Percentiles rank a stretch among this genome's conserved stretches.
Conservation (phyloP, 768 basidiomycete species). For the Pleurotus pulmonarius region DNA sequence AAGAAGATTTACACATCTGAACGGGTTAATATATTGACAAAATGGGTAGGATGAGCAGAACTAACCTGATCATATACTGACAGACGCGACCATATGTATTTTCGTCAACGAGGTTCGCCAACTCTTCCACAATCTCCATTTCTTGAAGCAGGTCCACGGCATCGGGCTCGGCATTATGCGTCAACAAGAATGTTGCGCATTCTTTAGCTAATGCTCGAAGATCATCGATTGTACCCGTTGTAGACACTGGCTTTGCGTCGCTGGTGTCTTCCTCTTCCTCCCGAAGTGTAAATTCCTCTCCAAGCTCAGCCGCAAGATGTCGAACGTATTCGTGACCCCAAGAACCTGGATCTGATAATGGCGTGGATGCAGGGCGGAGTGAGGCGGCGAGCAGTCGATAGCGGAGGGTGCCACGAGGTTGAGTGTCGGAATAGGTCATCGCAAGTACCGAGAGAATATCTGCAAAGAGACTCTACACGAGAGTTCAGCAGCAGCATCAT, state of each 20-base stretch:
- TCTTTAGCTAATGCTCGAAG: constrained; percentile 74
- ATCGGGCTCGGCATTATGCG: constrained; percentile 96
- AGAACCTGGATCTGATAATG: constrained; percentile 83
- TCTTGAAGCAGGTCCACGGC: constrained; percentile 95
- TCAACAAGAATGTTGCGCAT: constrained; percentile 85
- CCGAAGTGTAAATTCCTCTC: constrained; percentile 83
- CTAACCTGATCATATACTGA: constrained; percentile 91
- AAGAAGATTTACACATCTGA: constrained; percentile 82
- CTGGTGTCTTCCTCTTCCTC: constrained; percentile 44
- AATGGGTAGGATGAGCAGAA: constrained; percentile 6
- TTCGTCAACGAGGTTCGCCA: constrained; percentile 75
- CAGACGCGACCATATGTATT: constrained; percentile 90
- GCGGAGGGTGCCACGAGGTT: constrained; percentile 91
- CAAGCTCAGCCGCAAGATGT: constrained; percentile 93
- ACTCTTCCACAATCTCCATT: constrained; percentile 81
- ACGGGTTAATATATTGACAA: constrained; percentile 8
- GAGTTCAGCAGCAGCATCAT: background rate
- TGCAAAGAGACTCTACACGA: constrained; percentile 79
- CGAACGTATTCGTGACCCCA: constrained; percentile 99
- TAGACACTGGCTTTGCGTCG: constrained; percentile 21
- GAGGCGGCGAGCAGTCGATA: constrained; percentile 85
- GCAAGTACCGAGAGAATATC: constrained; percentile 97
- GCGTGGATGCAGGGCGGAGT: constrained; percentile 58
- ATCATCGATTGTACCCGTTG: constrained; percentile 66
- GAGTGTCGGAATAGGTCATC: constrained; percentile 99